Evolutionary conservation across 768 basidiomycete species (phyloP).

Genomic region (Plicaturopsis crispa): DNA sequence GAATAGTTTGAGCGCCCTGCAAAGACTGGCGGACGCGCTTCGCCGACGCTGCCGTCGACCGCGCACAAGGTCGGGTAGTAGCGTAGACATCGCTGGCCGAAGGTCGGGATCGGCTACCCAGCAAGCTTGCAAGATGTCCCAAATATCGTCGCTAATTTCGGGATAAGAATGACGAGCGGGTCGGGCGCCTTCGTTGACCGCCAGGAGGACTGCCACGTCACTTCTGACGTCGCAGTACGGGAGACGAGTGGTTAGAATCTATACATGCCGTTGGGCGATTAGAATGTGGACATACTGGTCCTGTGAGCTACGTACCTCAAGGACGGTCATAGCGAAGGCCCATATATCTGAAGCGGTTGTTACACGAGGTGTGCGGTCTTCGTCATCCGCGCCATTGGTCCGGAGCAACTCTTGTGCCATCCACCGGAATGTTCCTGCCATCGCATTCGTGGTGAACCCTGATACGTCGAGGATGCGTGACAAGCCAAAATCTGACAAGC

Average conservation of each 20-base stretch:
- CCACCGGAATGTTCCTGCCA: slow-evolving; percentile 28
- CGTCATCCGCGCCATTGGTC: slow-evolving; percentile 5
- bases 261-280: not conserved
- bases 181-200: not conserved
- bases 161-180: not conserved
- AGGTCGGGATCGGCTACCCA: not conserved
- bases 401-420: slow-evolving; percentile 30
- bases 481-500: slow-evolving; percentile 32
- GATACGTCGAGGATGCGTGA: slow-evolving; percentile 25
- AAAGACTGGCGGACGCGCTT: no score
- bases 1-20: no score
- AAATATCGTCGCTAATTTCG: not conserved
- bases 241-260: slow-evolving; percentile 7
- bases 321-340: slow-evolving; percentile 28
- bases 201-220: not conserved
- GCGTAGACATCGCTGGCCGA: slow-evolving; percentile 1
- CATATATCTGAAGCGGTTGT: slow-evolving; percentile 25
- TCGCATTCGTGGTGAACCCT: slow-evolving; percentile 26
- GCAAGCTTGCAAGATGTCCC: not conserved
- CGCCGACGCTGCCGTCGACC: no score
- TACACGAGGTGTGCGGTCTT: slow-evolving; percentile 7
- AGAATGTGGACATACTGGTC: not conserved
- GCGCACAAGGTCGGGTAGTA: no score
- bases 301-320: slow-evolving; percentile 26
- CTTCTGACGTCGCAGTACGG: slow-evolving; percentile 4